A percentile compares a stretch with the other conserved stretches of the same genome.
Conservation (phyloP, 306 rosid species). For the Lagenaria siceraria region DNA sequence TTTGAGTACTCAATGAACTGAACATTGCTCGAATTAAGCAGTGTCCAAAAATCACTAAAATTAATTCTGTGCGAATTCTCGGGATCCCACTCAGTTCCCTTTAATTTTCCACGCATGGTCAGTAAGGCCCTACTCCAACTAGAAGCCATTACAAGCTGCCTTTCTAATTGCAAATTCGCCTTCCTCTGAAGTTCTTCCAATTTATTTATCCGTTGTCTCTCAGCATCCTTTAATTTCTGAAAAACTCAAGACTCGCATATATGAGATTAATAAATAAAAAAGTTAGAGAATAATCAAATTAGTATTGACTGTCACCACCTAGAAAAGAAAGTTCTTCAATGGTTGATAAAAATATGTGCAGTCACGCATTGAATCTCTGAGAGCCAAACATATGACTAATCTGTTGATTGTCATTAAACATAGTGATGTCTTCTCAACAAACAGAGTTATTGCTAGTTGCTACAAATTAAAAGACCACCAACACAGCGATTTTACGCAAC, state of each 20-base stretch:
- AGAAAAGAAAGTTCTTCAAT: background rate
- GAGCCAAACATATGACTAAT: background rate
- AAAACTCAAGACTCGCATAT: slow-evolving; percentile 10
- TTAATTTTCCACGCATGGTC: slow-evolving; percentile 63
- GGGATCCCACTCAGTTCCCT: slow-evolving; percentile 94
- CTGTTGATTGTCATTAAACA: background rate
- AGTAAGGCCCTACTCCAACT: slow-evolving; percentile 69
- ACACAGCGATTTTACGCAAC: background rate
- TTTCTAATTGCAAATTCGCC: slow-evolving; percentile 77
- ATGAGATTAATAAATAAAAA: background rate
- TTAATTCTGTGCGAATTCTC: slow-evolving; percentile 74
- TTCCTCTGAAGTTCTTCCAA: slow-evolving; percentile 69
- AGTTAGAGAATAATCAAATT: background rate
- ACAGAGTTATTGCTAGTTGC: background rate
- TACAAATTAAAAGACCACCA: background rate
- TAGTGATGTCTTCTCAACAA: background rate
- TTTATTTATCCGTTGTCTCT: slow-evolving; percentile 57
- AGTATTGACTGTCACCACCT: background rate
- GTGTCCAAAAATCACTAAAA: slow-evolving; percentile 68
- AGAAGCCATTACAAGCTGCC: slow-evolving; percentile 97
- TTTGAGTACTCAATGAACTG: slow-evolving; percentile 85
- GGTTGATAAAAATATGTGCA: background rate
- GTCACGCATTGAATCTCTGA: background rate
- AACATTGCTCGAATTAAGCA: slow-evolving; percentile 66
- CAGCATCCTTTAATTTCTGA: slow-evolving; percentile 72